Conservation (phyloP, 139 green algal genomes). For the Edaphochlamys debaryana region DNA sequence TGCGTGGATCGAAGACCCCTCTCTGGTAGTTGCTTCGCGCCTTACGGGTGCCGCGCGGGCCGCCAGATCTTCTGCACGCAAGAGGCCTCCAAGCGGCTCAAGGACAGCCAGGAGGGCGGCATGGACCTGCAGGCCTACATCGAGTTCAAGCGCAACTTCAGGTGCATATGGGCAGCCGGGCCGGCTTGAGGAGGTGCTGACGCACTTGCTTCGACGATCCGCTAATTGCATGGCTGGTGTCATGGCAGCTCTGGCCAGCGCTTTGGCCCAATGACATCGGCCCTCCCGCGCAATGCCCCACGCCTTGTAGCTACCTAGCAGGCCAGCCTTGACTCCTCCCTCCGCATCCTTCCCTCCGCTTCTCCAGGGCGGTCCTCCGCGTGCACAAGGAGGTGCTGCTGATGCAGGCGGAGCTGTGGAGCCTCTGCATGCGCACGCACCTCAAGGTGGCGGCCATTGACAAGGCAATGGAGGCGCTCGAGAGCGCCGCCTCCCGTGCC, state of each 20-base stretch:
- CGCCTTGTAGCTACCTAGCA: too few species aligned
- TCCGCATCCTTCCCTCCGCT: too few species aligned
- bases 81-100: constrained; percentile 40
- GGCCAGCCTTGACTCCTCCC: too few species aligned
- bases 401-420: constrained; percentile 44
- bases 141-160: constrained; percentile 49
- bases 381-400: constrained; percentile 42
- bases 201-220: too few species aligned
- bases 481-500: neutral
- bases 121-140: constrained; percentile 55
- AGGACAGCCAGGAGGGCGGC: constrained; percentile 28
- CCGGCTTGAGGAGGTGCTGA: too few species aligned
- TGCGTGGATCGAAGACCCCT: too few species aligned
- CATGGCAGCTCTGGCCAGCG: too few species aligned
- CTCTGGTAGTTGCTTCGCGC: too few species aligned
- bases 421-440: constrained; percentile 18
- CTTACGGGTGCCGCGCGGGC: too few species aligned
- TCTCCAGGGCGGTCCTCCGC: constrained; percentile 6
- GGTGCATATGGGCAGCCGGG: neutral
- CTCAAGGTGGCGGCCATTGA: constrained; percentile 1
- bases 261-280: too few species aligned
- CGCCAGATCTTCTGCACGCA: constrained; percentile 48
- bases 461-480: constrained; percentile 3
- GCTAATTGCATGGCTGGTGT: too few species aligned
- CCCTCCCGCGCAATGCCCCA: too few species aligned